Evolutionary conservation across 495 filamentous ascomycete genomes (phyloP).

Genomic region (Podospora pseudopauciseta): DNA sequence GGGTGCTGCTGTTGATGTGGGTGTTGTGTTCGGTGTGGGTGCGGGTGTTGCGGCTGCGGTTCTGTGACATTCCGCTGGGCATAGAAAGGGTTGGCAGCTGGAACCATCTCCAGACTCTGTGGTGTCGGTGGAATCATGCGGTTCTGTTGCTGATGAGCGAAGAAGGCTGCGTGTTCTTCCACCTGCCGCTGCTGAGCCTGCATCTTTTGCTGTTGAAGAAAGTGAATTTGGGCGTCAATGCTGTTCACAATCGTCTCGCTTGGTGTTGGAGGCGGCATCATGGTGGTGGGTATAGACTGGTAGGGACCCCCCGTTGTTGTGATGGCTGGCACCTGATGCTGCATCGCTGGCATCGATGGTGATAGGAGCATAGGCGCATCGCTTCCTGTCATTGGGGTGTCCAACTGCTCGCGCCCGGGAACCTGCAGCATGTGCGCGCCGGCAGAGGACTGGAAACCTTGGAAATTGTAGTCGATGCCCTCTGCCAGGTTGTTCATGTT

Average conservation of each 20-base stretch:
- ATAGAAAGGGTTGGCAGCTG: conserved; percentile 54
- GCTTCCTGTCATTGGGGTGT: conserved; percentile 50
- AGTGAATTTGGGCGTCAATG: conserved; percentile 59
- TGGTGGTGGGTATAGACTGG: conserved; percentile 38
- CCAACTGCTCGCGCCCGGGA: conserved; percentile 41
- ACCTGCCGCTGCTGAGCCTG: conserved; percentile 52
- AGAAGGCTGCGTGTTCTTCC: conserved; percentile 53
- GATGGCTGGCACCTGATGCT: conserved; percentile 47
- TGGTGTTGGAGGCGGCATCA: conserved; percentile 42
- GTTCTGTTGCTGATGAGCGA: conserved; percentile 53
- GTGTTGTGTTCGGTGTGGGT: conserved; percentile 49
- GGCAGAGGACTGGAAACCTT: conserved; percentile 41
- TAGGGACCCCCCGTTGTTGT: conserved; percentile 41
- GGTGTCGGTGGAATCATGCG: conserved; percentile 85
- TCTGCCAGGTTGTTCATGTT: conserved; percentile 46
- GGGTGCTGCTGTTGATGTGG: conserved; percentile 54
- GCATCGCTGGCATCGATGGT: conserved; percentile 35
- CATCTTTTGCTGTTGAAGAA: conserved; percentile 58
- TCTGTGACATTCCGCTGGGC: conserved; percentile 43
- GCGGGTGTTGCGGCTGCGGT: conserved; percentile 35
- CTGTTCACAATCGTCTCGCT: conserved; percentile 46
- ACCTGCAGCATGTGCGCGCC: conserved; percentile 36
- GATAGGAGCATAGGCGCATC: conserved; percentile 41
- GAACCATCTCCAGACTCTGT: conserved; percentile 85
- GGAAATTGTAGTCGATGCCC: conserved; percentile 48